A percentile compares a stretch with the other conserved stretches of the same genome.
These are phyloP conservation scores for Kurtzmaniella cleridarum DNA, from an alignment of 805 yeast genomes.

Conservation along the genomic window DNA sequence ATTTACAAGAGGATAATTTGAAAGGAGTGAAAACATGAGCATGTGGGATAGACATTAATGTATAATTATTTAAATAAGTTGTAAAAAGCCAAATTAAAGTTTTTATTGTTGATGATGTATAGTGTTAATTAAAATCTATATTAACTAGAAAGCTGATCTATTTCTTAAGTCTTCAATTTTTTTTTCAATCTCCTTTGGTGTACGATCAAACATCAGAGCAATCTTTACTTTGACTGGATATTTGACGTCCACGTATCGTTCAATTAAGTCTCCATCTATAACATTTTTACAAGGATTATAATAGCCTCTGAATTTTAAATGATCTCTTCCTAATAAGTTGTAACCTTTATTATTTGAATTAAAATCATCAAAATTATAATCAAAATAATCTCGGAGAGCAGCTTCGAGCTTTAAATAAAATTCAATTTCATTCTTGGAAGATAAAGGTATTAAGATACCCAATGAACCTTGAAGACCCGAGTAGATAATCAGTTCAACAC, in stretches of 20 bases:
- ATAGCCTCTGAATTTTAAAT: conserved; percentile 64
- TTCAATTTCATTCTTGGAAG: conserved; percentile 55
- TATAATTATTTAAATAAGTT: not conserved
- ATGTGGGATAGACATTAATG: not conserved
- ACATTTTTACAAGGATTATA: conserved; percentile 74
- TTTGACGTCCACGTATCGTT: conserved; percentile 39
- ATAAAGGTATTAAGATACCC: conserved; percentile 67
- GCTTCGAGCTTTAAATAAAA: conserved; percentile 54
- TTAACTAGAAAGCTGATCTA: conserved; percentile 28
- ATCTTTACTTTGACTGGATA: conserved; percentile 30
- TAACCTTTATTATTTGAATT: conserved; percentile 18
- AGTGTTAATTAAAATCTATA: not conserved
- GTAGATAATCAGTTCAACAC: conserved; percentile 59
- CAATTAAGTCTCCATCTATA: conserved; percentile 87
- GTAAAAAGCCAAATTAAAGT: no score
- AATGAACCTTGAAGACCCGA: conserved; percentile 79
- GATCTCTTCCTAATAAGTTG: conserved; percentile 60
- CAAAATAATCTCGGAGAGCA: conserved; percentile 28
- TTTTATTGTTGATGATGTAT: not conserved
- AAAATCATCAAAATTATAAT: conserved; percentile 19
- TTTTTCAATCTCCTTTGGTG: conserved; percentile 45
- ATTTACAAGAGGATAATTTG: not conserved
- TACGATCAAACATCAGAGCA: conserved; percentile 39
- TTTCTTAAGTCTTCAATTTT: conserved; percentile 49
- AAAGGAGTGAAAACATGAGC: conserved; percentile 4